Evolutionary conservation across 805 yeast species (phyloP), one percentile per base, ranked within the genome.

Genomic region (Saturnispora halmiae): DNA sequence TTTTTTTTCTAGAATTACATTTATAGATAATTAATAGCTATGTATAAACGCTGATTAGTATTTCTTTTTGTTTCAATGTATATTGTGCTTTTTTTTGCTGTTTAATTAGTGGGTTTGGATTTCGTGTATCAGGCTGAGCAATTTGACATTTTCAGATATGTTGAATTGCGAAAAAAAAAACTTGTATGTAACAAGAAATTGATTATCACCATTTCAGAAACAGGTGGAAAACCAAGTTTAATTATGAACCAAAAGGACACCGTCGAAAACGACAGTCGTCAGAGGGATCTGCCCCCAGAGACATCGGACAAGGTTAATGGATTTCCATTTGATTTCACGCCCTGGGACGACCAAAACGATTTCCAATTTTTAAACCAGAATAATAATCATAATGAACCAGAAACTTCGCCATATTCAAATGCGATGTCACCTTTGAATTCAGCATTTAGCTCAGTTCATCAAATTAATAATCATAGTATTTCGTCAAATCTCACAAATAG

Each of bases 301-400:
- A 6, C 26, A 22, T 7, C 9, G 9, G 26, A 22, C 6, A 22
- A 22, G 10, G 10, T 7, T 22, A 6, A 22, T 6, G 9, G 10
- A 7, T 28, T 51, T 10, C 44, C 44, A 7, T 54, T 58, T 44
- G 61, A 56, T 31, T 50, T 54, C 32, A 15, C 55, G 14, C 45
- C 48, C 27, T 58, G 62, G 62, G 51, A 46, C n/a, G 61, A 56
- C n/a, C 33, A 51, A 8, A 46, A 49, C 3, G 61, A 59, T 27
- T 51, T 59, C 41, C 51, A 51, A 32, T 57, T 55, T 34, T 42
- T 22, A 22, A 22, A 22, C 26, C 26, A 22, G 26, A 22, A 22
- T 22, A 22, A 22, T 10, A 10, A n/a, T n/a, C n/a, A 55, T 4
- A 34, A 44, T 8, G 51, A 49, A 14, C 14, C 24, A 40, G 30